A percentile compares a stretch with the other conserved stretches of the same genome.
Evolutionary conservation across 352 stramenopile genomes (phyloP).

Genomic region (Phytophthora ohioensis): DNA sequence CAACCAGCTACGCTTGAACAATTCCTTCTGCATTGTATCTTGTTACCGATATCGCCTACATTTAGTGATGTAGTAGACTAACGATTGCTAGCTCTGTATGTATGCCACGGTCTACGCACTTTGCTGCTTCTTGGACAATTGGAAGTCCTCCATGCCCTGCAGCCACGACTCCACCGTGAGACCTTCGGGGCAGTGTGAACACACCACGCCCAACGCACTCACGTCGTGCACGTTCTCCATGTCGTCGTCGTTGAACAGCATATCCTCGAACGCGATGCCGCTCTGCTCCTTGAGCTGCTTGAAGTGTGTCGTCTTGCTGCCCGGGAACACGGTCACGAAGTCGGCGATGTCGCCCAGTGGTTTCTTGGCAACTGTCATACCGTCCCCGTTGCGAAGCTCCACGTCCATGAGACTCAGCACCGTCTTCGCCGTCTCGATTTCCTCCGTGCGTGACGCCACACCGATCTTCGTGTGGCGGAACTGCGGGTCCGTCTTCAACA

Average conservation of each 20-base stretch:
- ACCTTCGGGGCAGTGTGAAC: slow-evolving; percentile 44
- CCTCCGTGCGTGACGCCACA: slow-evolving; percentile 80
- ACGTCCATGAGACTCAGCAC: slow-evolving; percentile 76
- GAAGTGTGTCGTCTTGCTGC: slow-evolving; percentile 93
- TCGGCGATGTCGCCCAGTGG: slow-evolving; percentile 64
- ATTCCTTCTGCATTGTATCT: no score
- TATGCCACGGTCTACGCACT: not conserved
- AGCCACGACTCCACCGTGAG: slow-evolving; percentile 71
- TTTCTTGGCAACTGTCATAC: slow-evolving; percentile 26
- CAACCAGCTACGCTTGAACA: no score
- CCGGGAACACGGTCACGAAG: slow-evolving; percentile 82
- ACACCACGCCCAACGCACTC: slow-evolving; percentile 55
- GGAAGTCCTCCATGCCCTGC: slow-evolving; percentile 73
- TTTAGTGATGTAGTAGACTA: slow-evolving; percentile 1
- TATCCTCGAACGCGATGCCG: slow-evolving; percentile 70
- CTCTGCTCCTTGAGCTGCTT: slow-evolving; percentile 86
- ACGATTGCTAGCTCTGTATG: not conserved
- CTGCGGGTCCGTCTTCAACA: slow-evolving; percentile 70
- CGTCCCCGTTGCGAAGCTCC: slow-evolving; percentile 13
- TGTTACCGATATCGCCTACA: not conserved
- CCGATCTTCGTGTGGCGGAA: slow-evolving; percentile 58
- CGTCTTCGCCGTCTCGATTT: slow-evolving; percentile 76
- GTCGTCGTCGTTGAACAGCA: slow-evolving; percentile 96
- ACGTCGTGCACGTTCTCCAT: slow-evolving; percentile 25
- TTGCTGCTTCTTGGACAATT: slow-evolving; percentile 49